Percentiles rank a stretch among this genome's conserved stretches.
Conservation (phyloP, 2,329 filamentous ascomycete species). For the Epichloe glyceriae region DNA sequence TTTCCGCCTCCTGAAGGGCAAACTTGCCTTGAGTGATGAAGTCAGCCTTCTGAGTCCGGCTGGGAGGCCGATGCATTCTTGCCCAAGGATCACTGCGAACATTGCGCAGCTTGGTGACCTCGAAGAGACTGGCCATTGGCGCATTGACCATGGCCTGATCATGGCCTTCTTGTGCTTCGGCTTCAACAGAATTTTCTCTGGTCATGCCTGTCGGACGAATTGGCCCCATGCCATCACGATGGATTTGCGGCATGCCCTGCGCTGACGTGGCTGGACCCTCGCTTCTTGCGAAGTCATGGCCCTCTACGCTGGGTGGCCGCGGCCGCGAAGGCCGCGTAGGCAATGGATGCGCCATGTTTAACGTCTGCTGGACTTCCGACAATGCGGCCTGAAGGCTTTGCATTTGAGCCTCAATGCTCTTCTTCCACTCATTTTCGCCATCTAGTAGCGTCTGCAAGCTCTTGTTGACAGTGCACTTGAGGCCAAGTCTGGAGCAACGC, state of each 20-base stretch:
- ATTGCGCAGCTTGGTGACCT: slow-evolving; percentile 20
- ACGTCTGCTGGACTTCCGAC: slow-evolving; percentile 13
- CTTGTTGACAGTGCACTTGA: slow-evolving; percentile 41
- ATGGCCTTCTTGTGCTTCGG: slow-evolving; percentile 9
- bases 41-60: slow-evolving; percentile 11
- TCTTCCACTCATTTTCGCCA: slow-evolving; percentile 34
- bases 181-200: slow-evolving; percentile 18
- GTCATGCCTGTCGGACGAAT: slow-evolving; percentile 17
- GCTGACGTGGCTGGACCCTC: not conserved
- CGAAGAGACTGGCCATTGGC: slow-evolving; percentile 21
- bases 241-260: not conserved
- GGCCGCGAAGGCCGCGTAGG: slow-evolving; percentile 1
- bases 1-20: slow-evolving; percentile 14
- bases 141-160: slow-evolving; percentile 18
- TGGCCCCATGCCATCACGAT: not conserved
- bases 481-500: slow-evolving; percentile 34
- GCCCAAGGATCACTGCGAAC: slow-evolving; percentile 19
- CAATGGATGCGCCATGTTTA: slow-evolving; percentile 9
- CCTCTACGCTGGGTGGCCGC: not conserved
- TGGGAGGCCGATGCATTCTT: slow-evolving; percentile 6
- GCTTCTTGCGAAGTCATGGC: not conserved
- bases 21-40: slow-evolving; percentile 18
- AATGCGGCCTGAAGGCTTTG: slow-evolving; percentile 14
- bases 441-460: slow-evolving; percentile 42
- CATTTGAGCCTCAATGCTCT: slow-evolving; percentile 16